Percentiles rank a stretch among this genome's conserved stretches.
phyloP scores from a whole-genome alignment of 202 grass and related monocot genomes.

The Dendrocalamus latiflorus region DNA sequence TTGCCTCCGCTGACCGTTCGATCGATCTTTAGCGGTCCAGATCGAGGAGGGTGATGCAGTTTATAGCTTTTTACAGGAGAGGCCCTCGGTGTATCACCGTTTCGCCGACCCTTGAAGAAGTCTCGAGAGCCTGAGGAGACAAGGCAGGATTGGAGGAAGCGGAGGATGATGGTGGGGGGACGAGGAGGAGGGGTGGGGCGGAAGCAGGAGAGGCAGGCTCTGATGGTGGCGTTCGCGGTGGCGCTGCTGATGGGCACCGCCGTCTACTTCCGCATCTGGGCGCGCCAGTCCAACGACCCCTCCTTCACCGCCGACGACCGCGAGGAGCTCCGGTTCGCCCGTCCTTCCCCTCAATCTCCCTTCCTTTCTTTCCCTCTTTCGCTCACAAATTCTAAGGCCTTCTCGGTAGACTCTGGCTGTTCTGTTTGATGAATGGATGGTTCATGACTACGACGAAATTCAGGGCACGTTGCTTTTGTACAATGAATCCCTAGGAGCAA shows the following conservation, averaged over 20 bases:
- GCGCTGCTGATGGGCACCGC: background rate
- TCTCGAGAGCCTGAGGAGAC: too few relatives aligned
- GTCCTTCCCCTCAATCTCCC: background rate
- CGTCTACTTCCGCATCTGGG: constrained; percentile 89
- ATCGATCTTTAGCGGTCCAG: too few relatives aligned
- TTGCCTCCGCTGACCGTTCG: too few relatives aligned
- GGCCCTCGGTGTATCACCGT: too few relatives aligned
- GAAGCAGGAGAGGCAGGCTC: too few relatives aligned
- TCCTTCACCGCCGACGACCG: constrained; percentile 63
- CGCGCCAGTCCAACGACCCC: constrained; percentile 53
- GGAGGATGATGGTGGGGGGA: too few relatives aligned
- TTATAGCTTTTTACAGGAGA: too few relatives aligned
- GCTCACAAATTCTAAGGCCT: background rate
- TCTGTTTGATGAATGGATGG: background rate
- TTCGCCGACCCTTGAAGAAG: too few relatives aligned
- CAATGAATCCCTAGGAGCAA: background rate
- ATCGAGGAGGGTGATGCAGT: too few relatives aligned
- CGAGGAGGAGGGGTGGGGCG: too few relatives aligned
- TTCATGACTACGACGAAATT: background rate
- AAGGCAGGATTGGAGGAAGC: too few relatives aligned
- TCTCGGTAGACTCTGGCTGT: background rate
- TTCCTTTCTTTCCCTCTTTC: background rate
- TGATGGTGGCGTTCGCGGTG: too few relatives aligned
- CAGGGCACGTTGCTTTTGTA: background rate
- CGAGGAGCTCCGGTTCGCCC: constrained; percentile 71